Evolutionary conservation across 2,329 filamentous ascomycete species (phyloP).

Genomic region (Beauveria sp.): DNA sequence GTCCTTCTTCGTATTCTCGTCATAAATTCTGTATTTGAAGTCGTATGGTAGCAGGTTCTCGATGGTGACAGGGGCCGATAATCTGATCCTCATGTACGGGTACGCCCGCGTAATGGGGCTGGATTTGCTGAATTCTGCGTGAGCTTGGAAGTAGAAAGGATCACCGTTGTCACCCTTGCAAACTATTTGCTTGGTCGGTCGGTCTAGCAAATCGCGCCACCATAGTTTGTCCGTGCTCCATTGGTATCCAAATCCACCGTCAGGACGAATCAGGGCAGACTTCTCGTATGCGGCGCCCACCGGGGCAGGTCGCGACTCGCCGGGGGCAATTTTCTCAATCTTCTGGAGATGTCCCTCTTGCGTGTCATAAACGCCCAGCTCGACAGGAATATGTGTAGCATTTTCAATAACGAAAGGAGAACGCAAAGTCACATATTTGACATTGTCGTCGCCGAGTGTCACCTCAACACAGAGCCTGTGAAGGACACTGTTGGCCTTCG

Average conservation of each 20-base stretch:
- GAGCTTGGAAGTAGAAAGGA: constrained; percentile 94
- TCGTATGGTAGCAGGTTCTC: constrained; percentile 95
- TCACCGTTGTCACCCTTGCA: constrained; percentile 83
- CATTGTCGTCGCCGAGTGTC: constrained; percentile 83
- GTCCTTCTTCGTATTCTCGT: constrained; percentile 97
- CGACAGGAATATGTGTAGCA: constrained; percentile 91
- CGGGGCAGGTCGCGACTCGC: constrained; percentile 80
- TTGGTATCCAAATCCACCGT: constrained; percentile 91
- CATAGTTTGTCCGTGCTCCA: constrained; percentile 88
- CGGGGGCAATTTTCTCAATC: constrained; percentile 94
- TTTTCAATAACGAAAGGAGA: constrained; percentile 92
- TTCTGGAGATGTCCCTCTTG: constrained; percentile 86
- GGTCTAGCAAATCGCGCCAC: constrained; percentile 85
- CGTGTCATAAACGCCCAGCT: constrained; percentile 83
- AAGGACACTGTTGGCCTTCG: constrained; percentile 74
- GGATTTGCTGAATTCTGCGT: constrained; percentile 74
- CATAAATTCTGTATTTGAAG: constrained; percentile 98
- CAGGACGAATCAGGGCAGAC: constrained; percentile 77
- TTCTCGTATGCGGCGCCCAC: constrained; percentile 90
- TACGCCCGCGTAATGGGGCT: constrained; percentile 81
- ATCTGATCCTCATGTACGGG: constrained; percentile 86
- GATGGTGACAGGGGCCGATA: constrained; percentile 87
- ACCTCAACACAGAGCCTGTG: constrained; percentile 92
- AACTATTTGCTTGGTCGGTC: constrained; percentile 77
- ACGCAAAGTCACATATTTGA: constrained; percentile 94